phyloP scores from a whole-genome alignment of 768 basidiomycete species.

The Naganishia vaughanmartiniae region DNA sequence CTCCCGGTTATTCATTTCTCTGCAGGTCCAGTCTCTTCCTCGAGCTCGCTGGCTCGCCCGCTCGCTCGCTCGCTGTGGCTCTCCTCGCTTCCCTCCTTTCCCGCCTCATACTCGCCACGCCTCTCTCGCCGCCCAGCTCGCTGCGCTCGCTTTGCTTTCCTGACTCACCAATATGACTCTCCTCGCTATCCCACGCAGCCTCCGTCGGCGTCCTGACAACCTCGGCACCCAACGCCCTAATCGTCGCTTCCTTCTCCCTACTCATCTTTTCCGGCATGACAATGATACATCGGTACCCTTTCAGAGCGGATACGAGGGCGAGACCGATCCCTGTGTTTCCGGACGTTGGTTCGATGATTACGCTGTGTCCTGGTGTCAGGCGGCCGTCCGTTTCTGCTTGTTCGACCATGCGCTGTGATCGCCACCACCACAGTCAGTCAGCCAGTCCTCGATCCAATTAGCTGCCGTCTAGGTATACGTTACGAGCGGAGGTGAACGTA shows the following conservation, averaged over 20 bases:
- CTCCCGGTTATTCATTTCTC: too few relatives aligned
- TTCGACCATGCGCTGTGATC: conserved; percentile 73
- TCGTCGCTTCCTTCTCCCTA: conserved; percentile 86
- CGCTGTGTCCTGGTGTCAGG: conserved; percentile 79
- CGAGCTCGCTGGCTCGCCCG: too few relatives aligned
- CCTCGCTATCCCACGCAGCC: conserved; percentile 81
- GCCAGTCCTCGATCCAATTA: too few relatives aligned
- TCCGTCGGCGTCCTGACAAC: conserved; percentile 90
- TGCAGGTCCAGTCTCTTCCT: not conserved
- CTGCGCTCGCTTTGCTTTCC: not conserved
- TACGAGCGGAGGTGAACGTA: conserved; percentile 25
- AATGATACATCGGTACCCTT: conserved; percentile 60
- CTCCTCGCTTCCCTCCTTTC: not conserved
- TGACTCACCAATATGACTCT: conserved; percentile 82
- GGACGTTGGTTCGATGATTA: conserved; percentile 82
- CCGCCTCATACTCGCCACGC: not conserved
- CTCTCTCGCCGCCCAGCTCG: not conserved
- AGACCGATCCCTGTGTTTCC: conserved; percentile 67
- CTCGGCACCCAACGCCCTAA: conserved; percentile 88
- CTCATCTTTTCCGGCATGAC: conserved; percentile 91
- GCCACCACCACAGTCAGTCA: not conserved
- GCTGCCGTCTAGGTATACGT: not conserved
- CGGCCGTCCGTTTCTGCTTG: conserved; percentile 85
- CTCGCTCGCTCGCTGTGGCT: too few relatives aligned
- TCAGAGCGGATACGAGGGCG: conserved; percentile 88